Conservation (phyloP, 2,329 filamentous ascomycete species). For the Knoxdaviesia capensis region DNA sequence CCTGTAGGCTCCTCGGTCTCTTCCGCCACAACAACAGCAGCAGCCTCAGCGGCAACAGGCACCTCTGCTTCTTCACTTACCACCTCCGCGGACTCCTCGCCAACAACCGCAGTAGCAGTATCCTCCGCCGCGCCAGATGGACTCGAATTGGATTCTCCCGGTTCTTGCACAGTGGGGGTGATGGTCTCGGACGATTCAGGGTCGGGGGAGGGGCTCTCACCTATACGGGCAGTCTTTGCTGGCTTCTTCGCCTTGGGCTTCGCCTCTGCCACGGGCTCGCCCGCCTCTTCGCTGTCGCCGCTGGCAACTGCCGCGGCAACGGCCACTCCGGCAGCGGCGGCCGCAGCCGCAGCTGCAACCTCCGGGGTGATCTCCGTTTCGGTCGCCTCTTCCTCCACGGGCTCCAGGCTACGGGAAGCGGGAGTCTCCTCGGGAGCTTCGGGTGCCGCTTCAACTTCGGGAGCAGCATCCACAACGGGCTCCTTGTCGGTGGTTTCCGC, state of each 20-base stretch:
- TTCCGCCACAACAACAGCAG: neutral
- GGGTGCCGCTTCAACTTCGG: neutral
- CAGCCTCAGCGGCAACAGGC: neutral
- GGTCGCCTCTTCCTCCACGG: conserved; percentile 14
- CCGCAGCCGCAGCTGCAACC: neutral
- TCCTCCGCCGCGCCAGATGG: conserved; percentile 3
- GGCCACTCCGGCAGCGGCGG: too few relatives aligned
- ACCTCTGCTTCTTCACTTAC: neutral
- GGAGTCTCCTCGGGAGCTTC: conserved; percentile 1
- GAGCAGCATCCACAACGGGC: neutral
- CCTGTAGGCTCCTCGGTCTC: conserved; percentile 7
- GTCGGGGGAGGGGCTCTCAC: conserved; percentile 19
- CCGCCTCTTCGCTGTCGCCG: neutral
- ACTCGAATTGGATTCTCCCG: conserved; percentile 10
- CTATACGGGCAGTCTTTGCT: conserved; percentile 16
- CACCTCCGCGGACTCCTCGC: too few relatives aligned
- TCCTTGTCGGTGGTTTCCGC: neutral
- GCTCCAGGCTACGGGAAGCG: neutral
- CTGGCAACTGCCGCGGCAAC: too few relatives aligned
- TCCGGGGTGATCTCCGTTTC: conserved; percentile 7
- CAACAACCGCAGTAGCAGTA: conserved; percentile 5
- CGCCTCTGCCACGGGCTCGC: conserved; percentile 15
- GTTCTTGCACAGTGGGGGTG: conserved; percentile 10
- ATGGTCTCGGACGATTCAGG: conserved; percentile 15
- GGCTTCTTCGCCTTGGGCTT: conserved; percentile 16